These are phyloP conservation scores for Pythium grandisporangium DNA, from an alignment of 352 stramenopile species.

Conservation along the genomic window DNA sequence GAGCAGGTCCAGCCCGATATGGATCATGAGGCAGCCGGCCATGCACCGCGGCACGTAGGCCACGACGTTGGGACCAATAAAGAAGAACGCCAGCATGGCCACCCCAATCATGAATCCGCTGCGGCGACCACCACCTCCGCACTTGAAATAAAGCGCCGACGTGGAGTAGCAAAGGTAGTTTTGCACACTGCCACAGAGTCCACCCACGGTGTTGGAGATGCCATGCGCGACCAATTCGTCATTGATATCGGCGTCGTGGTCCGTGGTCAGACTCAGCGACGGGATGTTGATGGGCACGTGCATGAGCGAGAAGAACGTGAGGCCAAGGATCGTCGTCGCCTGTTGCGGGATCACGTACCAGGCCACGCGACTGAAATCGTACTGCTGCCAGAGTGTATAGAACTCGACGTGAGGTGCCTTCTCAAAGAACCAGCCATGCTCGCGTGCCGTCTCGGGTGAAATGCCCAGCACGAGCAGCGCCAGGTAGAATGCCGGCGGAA, in stretches of 20 bases:
- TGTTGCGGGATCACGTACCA: constrained; percentile 74
- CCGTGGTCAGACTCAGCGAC: constrained; percentile 73
- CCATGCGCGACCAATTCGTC: constrained; percentile 89
- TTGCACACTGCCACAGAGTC: constrained; percentile 79
- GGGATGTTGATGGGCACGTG: constrained; percentile 95
- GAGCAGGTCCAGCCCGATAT: constrained; percentile 86
- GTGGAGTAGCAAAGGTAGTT: constrained; percentile 90
- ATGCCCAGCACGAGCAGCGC: constrained; percentile 39
- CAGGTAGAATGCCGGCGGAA: constrained; percentile 70
- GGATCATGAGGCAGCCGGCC: constrained; percentile 89
- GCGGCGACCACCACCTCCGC: constrained; percentile 60
- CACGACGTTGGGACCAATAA: constrained; percentile 78
- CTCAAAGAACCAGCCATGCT: constrained; percentile 70
- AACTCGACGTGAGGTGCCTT: constrained; percentile 56
- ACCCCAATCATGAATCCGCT: constrained; percentile 54
- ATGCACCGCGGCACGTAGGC: constrained; percentile 88
- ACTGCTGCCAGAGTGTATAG: constrained; percentile 70
- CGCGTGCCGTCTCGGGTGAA: constrained; percentile 41
- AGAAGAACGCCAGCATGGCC: constrained; percentile 81
- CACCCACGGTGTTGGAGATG: constrained; percentile 85
- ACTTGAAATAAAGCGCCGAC: constrained; percentile 85
- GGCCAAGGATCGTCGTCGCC: constrained; percentile 67
- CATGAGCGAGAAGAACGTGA: constrained; percentile 92
- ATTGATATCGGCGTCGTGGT: constrained; percentile 90
- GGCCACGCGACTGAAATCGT: constrained; percentile 47